Evolutionary conservation across 441 rosid species (phyloP).

Genomic region (Arabidopsis lyrata): DNA sequence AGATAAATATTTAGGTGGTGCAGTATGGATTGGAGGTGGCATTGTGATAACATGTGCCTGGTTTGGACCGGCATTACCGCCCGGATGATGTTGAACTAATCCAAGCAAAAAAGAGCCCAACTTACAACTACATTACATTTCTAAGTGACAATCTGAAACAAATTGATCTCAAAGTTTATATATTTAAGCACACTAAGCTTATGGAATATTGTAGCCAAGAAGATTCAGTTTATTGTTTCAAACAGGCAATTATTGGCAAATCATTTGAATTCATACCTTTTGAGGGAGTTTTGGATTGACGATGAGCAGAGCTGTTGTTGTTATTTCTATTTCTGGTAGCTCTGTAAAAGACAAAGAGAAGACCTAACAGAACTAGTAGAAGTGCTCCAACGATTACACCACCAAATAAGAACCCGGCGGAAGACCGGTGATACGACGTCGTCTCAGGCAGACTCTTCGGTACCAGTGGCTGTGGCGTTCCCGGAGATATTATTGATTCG

Average conservation of each 20-base stretch:
- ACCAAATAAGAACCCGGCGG: conserved; percentile 52
- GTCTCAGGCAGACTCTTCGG: conserved; percentile 43
- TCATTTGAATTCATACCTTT: conserved; percentile 39
- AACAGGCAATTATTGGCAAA: background rate
- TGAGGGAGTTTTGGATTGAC: conserved; percentile 26
- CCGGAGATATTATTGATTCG: conserved; percentile 30
- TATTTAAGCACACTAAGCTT: background rate
- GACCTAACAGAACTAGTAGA: conserved; percentile 47
- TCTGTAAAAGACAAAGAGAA: conserved; percentile 48
- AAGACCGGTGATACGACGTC: conserved; percentile 41
- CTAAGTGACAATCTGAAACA: conserved; percentile 6
- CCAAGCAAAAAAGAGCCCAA: background rate
- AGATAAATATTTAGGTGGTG: conserved; percentile 23
- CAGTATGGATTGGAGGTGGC: conserved; percentile 32
- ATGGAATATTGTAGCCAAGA: background rate
- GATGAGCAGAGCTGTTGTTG: conserved; percentile 29
- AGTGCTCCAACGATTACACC: conserved; percentile 50
- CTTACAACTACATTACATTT: background rate
- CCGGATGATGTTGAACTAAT: conserved; percentile 43
- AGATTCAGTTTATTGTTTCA: background rate
- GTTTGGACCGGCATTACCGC: conserved; percentile 33
- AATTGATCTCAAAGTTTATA: background rate
- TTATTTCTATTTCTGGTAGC: conserved; percentile 46
- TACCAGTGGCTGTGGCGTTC: conserved; percentile 39
- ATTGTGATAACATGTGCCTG: conserved; percentile 39